Conservation (phyloP, 1,284 basidiomycete genomes). For the Trichosporon faecale region DNA sequence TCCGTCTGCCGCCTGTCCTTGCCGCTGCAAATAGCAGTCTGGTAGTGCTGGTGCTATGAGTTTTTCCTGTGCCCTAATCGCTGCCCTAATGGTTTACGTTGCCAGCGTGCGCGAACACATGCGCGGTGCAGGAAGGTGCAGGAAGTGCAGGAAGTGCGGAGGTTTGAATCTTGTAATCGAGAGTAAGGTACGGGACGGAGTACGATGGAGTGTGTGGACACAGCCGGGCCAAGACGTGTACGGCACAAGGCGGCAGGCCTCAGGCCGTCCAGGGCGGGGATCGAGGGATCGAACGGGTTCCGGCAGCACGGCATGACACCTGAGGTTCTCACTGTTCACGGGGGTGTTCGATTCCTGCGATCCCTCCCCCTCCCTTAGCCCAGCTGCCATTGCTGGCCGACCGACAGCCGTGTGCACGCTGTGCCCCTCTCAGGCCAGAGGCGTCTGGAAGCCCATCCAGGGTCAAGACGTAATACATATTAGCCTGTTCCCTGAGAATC, state of each 20-base stretch:
- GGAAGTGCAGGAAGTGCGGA: background rate
- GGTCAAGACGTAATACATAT: background rate
- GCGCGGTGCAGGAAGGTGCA: background rate
- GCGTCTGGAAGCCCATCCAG: background rate
- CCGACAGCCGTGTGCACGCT: no score
- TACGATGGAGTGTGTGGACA: background rate
- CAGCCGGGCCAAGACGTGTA: background rate
- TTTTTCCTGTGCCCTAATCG: background rate
- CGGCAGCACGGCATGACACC: background rate
- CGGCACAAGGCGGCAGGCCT: background rate
- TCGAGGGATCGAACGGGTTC: background rate
- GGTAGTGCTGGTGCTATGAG: background rate
- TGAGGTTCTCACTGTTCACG: background rate
- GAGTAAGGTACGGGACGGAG: background rate
- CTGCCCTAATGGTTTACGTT: background rate
- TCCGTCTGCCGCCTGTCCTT: background rate
- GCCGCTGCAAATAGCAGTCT: background rate
- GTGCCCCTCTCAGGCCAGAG: background rate
- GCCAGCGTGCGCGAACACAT: background rate
- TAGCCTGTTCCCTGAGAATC: background rate
- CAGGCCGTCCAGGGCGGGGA: background rate
- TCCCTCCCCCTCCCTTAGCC: background rate
- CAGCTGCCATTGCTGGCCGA: background rate
- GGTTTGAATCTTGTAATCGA: background rate
- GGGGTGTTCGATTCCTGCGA: slow-evolving; percentile 3